Evolutionary conservation across 176 grass and related monocot species (phyloP).

Genomic region (Aegilops umbellulata): DNA sequence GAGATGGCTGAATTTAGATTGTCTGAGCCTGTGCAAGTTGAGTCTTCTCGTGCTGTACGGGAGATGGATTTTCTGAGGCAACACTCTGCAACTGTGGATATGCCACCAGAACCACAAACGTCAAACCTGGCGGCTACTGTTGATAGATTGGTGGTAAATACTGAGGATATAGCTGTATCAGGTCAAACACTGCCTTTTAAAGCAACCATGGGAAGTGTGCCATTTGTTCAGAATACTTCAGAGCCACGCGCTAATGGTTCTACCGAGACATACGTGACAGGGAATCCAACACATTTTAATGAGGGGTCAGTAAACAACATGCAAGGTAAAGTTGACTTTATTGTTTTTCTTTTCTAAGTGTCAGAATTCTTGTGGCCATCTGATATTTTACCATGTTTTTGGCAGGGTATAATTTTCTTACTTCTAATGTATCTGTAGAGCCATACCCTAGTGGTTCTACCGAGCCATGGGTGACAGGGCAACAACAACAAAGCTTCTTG

Average conservation of each 20-base stretch:
- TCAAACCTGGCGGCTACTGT: no score
- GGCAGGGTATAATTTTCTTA: constrained; percentile 35
- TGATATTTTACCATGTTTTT: background rate
- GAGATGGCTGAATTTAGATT: background rate
- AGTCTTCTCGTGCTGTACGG: constrained; percentile 34
- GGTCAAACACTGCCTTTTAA: constrained; percentile 26
- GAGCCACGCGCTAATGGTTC: constrained; percentile 26
- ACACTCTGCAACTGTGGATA: constrained; percentile 12
- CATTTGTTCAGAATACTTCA: constrained; percentile 38
- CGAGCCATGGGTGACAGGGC: constrained; percentile 24
- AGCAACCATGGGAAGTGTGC: constrained; percentile 17
- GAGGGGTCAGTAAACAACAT: constrained; percentile 30
- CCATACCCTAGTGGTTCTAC: constrained; percentile 21
- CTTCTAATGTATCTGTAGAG: constrained; percentile 10
- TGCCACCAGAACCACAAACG: constrained; percentile 18
- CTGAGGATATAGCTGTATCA: constrained; percentile 32
- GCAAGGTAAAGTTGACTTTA: constrained; percentile 51
- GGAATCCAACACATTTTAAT: constrained; percentile 22
- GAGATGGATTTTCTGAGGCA: constrained; percentile 23
- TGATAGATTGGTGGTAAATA: constrained; percentile 7
- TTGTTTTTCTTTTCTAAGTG: background rate
- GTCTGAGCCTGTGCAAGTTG: constrained; percentile 30
- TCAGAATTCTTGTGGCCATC: constrained; percentile 2
- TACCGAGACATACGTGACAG: constrained; percentile 18
- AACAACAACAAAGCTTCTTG: background rate